Evolutionary conservation across 106 monocot genomes (phyloP), one percentile per base, ranked within the genome.

Genomic region (Narthecium ossifragum): DNA sequence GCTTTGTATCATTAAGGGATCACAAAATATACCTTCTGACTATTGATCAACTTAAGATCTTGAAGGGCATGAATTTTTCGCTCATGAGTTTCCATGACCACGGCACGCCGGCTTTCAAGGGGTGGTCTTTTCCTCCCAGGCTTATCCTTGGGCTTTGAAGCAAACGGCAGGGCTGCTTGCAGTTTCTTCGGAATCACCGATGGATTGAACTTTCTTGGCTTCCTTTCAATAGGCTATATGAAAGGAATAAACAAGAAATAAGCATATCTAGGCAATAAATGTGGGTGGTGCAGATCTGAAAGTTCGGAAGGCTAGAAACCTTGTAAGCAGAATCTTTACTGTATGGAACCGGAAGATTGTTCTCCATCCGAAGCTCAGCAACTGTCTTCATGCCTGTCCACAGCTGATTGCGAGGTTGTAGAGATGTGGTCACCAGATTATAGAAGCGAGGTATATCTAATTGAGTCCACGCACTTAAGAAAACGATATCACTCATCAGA

Each of bases 401-500:
- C 6, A 67, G 66, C 62, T 77, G 64, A 60, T 67, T 65, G 10
- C 63, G 84, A 23, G 87, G 76, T 51, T 83, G 86, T 30, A 98
- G 78, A 36, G 86, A 55, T 46, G 86, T 87, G 1, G 87, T 82
- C 20, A 91, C 86, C 8, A 81, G 87, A 43, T 91, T 98, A 64
- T 71, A 91, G 60, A 91, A 98, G 18, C 61, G 64, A 5, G 98
- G 98, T 51, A 91, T 56, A 14, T 98, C 98, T 6, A 98, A 87
- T 49, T 68, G 70, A 26, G 76, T 66, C 98, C 98, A 98, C 36
- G 90, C 91, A 51, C 87, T 84, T 53, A 98, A 65, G 71, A 98
- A 98, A 15, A 98, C 91, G 31, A 87, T 84, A 54, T 98, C 98
- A 31, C 87, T 98, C 98, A 87, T 90, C 34, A 98, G 66, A 38